Conservation (phyloP, 352 stramenopile species). For the Achlya hypogyna region DNA sequence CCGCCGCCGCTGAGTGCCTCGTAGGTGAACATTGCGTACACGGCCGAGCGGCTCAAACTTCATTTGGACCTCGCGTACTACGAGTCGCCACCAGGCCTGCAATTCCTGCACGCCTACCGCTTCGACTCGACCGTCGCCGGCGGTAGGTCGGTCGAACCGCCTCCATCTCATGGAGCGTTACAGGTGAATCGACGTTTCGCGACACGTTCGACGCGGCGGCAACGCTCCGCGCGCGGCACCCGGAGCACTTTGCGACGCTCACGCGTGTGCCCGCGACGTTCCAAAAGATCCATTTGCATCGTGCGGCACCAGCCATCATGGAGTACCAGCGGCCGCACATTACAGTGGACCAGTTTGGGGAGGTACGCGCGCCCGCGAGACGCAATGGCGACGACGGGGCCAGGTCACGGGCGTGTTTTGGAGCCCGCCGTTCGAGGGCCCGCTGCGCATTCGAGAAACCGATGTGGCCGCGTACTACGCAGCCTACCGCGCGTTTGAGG, state of each 20-base stretch:
- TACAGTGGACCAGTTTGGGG: conserved; percentile 67
- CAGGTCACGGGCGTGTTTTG: conserved; percentile 87
- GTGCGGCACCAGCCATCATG: conserved; percentile 84
- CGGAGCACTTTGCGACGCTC: conserved; percentile 64
- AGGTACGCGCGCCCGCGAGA: conserved; percentile 27
- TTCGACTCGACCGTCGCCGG: conserved; percentile 80
- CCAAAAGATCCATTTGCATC: conserved; percentile 88
- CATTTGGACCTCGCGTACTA: conserved; percentile 96
- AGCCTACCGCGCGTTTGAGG: conserved; percentile 70
- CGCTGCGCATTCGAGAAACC: conserved; percentile 69
- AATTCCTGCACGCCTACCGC: conserved; percentile 89
- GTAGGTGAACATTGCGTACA: conserved; percentile 94
- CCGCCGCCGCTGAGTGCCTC: neutral
- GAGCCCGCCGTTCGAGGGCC: conserved; percentile 92
- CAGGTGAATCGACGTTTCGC: conserved; percentile 73
- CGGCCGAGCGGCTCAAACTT: conserved; percentile 78
- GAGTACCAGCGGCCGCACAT: conserved; percentile 93
- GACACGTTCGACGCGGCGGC: conserved; percentile 71
- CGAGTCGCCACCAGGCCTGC: conserved; percentile 92
- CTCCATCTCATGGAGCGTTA: neutral
- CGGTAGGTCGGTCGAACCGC: conserved; percentile 10
- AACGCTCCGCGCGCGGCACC: conserved; percentile 52
- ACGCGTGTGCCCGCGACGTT: conserved; percentile 89
- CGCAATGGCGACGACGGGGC: neutral
- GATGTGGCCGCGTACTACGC: conserved; percentile 72